Base-by-base conservation (phyloP, 441 rosid species). In the Omphalea diandra region DNA sequence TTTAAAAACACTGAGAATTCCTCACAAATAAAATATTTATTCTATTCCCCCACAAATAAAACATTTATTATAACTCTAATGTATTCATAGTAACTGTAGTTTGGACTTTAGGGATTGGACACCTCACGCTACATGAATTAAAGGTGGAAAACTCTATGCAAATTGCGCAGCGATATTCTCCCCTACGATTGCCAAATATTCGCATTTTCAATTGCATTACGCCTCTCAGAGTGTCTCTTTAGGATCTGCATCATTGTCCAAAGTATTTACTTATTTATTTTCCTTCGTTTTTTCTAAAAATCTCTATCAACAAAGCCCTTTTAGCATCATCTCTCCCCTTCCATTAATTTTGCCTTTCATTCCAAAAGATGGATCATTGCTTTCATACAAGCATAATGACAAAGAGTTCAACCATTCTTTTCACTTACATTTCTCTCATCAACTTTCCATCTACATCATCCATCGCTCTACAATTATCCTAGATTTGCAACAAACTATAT, bases 31-130 rank as follows among this genome's bases (percentile, higher is more conserved):
- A n/a, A n/a, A n/a, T n/a, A n/a, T n/a, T n/a, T n/a, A n/a, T n/a
- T n/a, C n/a, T n/a, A n/a, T n/a, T n/a, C n/a, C 7, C 60, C 15
- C 6, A 2, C n/a, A 15, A 12, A 12, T 27, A 57, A 56, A 31
- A 31, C 1, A 55, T 3, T 12, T 4, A 55, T 27, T n/a, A n/a
- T n/a, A n/a, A n/a, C n/a, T 5, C 60, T 2, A 57, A 29, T 49
- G 26, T 0, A 18, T 7, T 29, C 32, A 53, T 9, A 4, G 18
- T 5, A 29, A 3, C 41, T 64, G 68, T 64, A 47, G 68, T 31
- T 64, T 64, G 56, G 68, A 64, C 68, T 46, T 46, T 31, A 64
- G 67, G 14, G 53, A 63, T 26, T 40, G 22, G 32, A 61, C 7
- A 29, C 12, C 27, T 15, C 50, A 14, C 17, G 36, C 24, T 17